Evolutionary conservation across 148 eudicot genomes (phyloP), one percentile per base, ranked within the genome.

Genomic region (Rhododendron henanense): DNA sequence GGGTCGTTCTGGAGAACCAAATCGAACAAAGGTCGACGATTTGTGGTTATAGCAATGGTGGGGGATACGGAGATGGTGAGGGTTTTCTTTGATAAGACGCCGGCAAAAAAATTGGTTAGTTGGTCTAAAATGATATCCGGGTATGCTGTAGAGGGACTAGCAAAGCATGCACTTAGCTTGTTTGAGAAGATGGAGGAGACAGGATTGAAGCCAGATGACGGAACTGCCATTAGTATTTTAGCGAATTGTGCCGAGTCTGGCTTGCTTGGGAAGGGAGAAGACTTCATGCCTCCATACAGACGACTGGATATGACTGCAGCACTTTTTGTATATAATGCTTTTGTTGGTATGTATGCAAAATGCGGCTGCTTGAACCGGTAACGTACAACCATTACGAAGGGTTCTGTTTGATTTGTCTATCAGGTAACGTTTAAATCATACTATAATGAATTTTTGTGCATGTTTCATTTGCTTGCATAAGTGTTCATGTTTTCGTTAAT

Each of bases 181-280:
- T 96, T 90, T 80, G 84, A 84, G 81, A 90, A 89, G 47, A 88
- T 96, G 96, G 92, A 89, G 89, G 89, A 83, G 81, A 81, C 86
- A 2, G 88, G 91, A 33, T 90, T 93, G 63, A 86, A 84, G 87
- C 90, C 87, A 41, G 97, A 95, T 88, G 94, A 94, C 80, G 96
- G 90, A 47, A 88, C 90, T 51, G 78, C 93, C 79, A 82, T 95
- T 74, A 96, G 98, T 85, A 92, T 94, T 61, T 79, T 94, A 83
- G 90, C 92, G 45, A 96, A 95, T 50, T 95, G 98, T 85, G 93
- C 97, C 0, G 94, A 91, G 86, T 96, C 98, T 39, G 98, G 99
- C 69, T 85, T 95, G 90, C 92, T 94, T 83, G 86, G 81, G 4
- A 16, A 59, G 99, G 99, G 69, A 88, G 87, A 83, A 91, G 88